A percentile compares a stretch with the other conserved stretches of the same genome.
phyloP scores from a whole-genome alignment of 805 yeast species.

The Yarrowia keelungensis region DNA sequence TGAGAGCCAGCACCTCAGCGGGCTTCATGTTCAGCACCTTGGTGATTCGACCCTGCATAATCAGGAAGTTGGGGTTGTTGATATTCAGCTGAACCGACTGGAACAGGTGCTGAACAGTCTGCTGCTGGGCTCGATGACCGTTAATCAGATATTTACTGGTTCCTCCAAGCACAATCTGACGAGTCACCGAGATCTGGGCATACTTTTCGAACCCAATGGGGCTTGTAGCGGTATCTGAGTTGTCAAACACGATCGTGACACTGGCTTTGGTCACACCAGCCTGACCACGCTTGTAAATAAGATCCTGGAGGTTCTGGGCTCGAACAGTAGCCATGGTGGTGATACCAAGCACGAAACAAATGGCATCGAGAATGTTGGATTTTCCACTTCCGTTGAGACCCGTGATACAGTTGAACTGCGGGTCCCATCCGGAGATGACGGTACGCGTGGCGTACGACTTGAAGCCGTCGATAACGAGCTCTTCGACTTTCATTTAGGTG shows the following conservation, averaged over 20 bases:
- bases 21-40: slow-evolving; percentile 97
- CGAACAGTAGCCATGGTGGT: slow-evolving; percentile 94
- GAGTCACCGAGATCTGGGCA: slow-evolving; percentile 82
- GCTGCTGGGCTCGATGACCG: slow-evolving; percentile 96
- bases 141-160: slow-evolving; percentile 90
- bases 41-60: slow-evolving; percentile 99
- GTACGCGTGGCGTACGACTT: slow-evolving; percentile 97
- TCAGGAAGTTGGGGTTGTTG: slow-evolving; percentile 94
- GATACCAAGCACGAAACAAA: slow-evolving; percentile 97
- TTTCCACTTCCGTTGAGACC: slow-evolving; percentile 98
- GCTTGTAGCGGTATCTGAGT: slow-evolving; percentile 71
- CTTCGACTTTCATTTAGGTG: slow-evolving; percentile 83
- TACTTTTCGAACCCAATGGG: slow-evolving; percentile 88
- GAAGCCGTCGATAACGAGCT: slow-evolving; percentile 95
- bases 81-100: slow-evolving; percentile 95
- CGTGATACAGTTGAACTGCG: slow-evolving; percentile 95
- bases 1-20: slow-evolving; percentile 81
- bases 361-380: slow-evolving; percentile 94
- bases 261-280: slow-evolving; percentile 98
- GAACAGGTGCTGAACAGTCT: slow-evolving; percentile 84
- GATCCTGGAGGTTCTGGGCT: slow-evolving; percentile 90
- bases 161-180: slow-evolving; percentile 91
- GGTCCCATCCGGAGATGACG: slow-evolving; percentile 93
- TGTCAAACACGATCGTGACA: slow-evolving; percentile 95
- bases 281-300: slow-evolving; percentile 96